These are phyloP conservation scores for Trichoderma endophyticum DNA, from an alignment of 2,329 filamentous ascomycete genomes.

Conservation along the genomic window DNA sequence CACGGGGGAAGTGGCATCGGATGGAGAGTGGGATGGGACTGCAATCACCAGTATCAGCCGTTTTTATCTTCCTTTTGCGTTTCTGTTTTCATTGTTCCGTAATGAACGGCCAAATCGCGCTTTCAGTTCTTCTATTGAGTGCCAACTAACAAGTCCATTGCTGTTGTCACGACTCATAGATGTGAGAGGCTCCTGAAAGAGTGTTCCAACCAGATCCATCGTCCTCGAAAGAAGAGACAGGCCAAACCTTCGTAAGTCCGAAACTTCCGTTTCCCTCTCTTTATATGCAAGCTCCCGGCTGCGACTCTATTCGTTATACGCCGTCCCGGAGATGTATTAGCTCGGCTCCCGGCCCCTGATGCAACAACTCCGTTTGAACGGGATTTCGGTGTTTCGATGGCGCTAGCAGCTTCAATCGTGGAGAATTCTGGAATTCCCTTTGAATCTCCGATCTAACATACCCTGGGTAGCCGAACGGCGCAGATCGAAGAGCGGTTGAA, in stretches of 20 bases:
- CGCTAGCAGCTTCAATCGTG: background rate
- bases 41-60: background rate
- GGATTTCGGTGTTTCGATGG: background rate
- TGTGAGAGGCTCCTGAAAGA: slow-evolving; percentile 48
- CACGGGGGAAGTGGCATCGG: background rate
- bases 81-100: background rate
- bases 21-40: background rate
- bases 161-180: slow-evolving; percentile 28
- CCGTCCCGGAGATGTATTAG: background rate
- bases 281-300: background rate
- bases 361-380: background rate
- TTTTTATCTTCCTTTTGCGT: background rate
- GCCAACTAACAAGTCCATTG: background rate
- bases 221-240: slow-evolving; percentile 50
- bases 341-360: background rate
- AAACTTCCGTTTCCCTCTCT: background rate
- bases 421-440: background rate
- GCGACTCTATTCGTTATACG: background rate
- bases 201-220: slow-evolving; percentile 46
- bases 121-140: background rate
- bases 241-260: slow-evolving; percentile 48
- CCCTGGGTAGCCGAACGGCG: slow-evolving; percentile 40
- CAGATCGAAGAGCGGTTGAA: slow-evolving; percentile 50
- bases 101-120: background rate
- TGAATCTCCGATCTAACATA: background rate